A percentile compares a stretch with the other conserved stretches of the same genome.
phyloP scores from a whole-genome alignment of 805 yeast species.

The Schwanniomyces pseudopolymorphus region DNA sequence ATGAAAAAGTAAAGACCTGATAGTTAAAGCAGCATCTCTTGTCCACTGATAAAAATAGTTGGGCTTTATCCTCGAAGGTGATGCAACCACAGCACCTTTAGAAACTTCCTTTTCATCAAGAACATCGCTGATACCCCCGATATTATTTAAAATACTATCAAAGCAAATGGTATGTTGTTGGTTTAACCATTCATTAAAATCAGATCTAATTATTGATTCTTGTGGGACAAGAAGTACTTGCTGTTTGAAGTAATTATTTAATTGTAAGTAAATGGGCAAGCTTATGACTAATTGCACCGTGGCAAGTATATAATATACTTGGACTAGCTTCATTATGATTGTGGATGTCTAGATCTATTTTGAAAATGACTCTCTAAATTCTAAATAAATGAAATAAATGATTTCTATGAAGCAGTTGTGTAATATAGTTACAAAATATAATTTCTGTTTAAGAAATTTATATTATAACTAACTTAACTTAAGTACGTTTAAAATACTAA shows the following conservation, averaged over 20 bases:
- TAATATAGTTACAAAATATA: no score
- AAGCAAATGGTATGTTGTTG: slow-evolving; percentile 44
- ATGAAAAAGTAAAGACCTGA: slow-evolving; percentile 59
- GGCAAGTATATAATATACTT: background rate
- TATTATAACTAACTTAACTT: background rate
- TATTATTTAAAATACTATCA: slow-evolving; percentile 49
- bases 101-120: slow-evolving; percentile 37
- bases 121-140: slow-evolving; percentile 49
- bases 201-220: slow-evolving; percentile 13
- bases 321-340: background rate
- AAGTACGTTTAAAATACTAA: background rate
- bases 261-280: background rate
- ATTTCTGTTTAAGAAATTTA: background rate
- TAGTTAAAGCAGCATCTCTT: slow-evolving; percentile 84
- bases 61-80: slow-evolving; percentile 71
- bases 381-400: background rate
- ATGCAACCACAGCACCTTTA: slow-evolving; percentile 77
- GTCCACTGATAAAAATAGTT: slow-evolving; percentile 90
- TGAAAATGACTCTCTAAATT: background rate
- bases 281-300: background rate
- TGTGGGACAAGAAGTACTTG: background rate
- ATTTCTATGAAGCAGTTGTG: background rate
- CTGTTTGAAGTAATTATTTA: background rate
- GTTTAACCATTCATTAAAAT: slow-evolving; percentile 50
- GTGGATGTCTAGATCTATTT: background rate